phyloP scores from a whole-genome alignment of 2,329 filamentous ascomycete species.

The Aspergillus ustus region DNA sequence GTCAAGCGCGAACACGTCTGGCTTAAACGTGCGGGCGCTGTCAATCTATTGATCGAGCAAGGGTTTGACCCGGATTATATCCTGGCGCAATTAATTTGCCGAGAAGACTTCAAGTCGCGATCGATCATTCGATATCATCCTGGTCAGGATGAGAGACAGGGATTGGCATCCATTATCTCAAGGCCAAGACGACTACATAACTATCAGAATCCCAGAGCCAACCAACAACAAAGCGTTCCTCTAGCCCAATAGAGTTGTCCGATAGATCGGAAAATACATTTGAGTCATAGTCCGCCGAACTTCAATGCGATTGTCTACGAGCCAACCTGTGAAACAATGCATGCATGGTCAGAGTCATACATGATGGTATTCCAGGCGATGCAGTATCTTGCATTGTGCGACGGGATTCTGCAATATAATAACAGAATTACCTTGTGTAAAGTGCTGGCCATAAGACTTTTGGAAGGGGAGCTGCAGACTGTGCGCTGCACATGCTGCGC shows the following conservation, averaged over 20 bases:
- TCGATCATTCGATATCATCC: constrained; percentile 1
- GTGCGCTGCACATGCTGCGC: constrained; percentile 5
- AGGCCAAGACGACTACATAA: not conserved
- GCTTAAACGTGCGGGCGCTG: constrained; percentile 11
- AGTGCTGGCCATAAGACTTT: not conserved
- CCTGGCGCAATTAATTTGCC: not conserved
- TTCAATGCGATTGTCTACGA: constrained; percentile 1
- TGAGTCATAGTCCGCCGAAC: not conserved
- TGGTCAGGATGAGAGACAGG: not conserved
- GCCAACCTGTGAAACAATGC: constrained; percentile 1
- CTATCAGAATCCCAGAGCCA: not conserved
- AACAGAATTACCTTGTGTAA: not conserved
- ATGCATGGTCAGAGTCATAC: not conserved
- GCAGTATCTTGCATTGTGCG: not conserved
- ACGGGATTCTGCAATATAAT: not conserved
- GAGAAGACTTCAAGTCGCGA: not conserved
- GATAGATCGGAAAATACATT: not conserved
- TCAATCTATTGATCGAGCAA: constrained; percentile 10
- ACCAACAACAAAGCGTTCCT: not conserved
- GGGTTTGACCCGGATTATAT: constrained; percentile 2
- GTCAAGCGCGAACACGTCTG: not conserved
- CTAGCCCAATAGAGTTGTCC: not conserved
- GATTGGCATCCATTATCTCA: not conserved
- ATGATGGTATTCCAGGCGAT: not conserved
- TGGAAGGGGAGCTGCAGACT: not conserved